Base-by-base conservation (phyloP, 169 alveolate genomes). In the Cryptosporidium ubiquitum region DNA sequence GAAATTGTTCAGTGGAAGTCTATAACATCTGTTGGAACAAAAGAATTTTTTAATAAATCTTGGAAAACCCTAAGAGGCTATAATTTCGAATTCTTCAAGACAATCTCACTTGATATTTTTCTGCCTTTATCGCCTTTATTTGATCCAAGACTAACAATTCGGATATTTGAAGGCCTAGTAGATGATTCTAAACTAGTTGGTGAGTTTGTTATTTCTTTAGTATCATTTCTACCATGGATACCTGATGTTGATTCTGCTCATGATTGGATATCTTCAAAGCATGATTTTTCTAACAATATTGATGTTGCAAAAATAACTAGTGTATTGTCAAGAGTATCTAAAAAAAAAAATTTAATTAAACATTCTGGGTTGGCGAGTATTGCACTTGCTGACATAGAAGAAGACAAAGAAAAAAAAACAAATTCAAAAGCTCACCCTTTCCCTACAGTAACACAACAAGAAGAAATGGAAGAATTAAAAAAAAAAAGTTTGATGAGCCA, bases 41-140 rank as follows among this genome's bases (percentile, higher is more conserved):
- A 64, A 7, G 89, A 79, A 42, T 79, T 86, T 84, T 85, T 94
- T 57, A 94, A 93, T 86, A 79, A 92, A 69, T 70, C 92, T 58
- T 84, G 94, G 94, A 93, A 85, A 55, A 93, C 94, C 31, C 94
- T 93, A 58, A 93, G 93, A 37, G 92, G 91, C 44, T 93, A 93
- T 68, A 95, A 95, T 84, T 92, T 93, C 49, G 98, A 96, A 93
- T 92, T 96, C 84, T 95, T 95, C 51, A 91, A 94, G 31, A 94
- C 94, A 39, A 94, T 86, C 40, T 49, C 93, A 37, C 57, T 94
- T 29, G 93, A 93, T 16, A 92, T 95, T 57, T 93, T 93, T 91
- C 70, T 94, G 42, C 98, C 98, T 18, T 84, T 93, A 29, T 96
- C 95, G 57, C 97, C 96, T 7, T 71, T 96, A 23, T 95, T 84